Conservation (phyloP, 2,329 filamentous ascomycete genomes). For the Epichloe amarillans region DNA sequence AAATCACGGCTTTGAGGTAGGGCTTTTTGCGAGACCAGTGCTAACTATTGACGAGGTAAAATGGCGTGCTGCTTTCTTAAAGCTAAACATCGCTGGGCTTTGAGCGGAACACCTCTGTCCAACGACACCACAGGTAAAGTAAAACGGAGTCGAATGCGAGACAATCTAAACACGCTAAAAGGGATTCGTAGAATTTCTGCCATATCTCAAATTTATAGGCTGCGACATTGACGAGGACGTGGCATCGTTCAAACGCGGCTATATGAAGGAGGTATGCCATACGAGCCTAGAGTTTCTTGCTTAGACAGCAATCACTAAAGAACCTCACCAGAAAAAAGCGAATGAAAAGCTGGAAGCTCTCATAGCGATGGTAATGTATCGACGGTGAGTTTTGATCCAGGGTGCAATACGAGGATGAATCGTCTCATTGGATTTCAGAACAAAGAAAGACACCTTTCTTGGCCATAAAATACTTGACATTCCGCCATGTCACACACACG, state of each 20-base stretch:
- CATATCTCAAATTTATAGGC: conserved; percentile 21
- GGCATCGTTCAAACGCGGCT: conserved; percentile 1
- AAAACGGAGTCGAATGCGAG: neutral
- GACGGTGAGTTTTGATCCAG: conserved; percentile 11
- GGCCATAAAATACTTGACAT: conserved; percentile 14
- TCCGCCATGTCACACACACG: conserved; percentile 5
- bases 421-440: conserved; percentile 9
- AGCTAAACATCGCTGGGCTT: conserved; percentile 20
- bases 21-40: neutral
- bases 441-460: conserved; percentile 15
- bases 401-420: neutral
- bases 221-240: conserved; percentile 7
- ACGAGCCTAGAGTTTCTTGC: neutral
- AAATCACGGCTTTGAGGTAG: neutral
- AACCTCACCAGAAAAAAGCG: conserved; percentile 4
- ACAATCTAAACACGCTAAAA: neutral
- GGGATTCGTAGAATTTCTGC: conserved; percentile 19
- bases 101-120: conserved; percentile 23
- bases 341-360: conserved; percentile 11
- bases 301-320: neutral
- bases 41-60: neutral
- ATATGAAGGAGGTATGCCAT: conserved; percentile 8
- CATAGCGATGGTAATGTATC: conserved; percentile 13
- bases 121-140: conserved; percentile 18
- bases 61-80: conserved; percentile 13